phyloP scores from a whole-genome alignment of 805 yeast species.

The Lipomyces japonicus region DNA sequence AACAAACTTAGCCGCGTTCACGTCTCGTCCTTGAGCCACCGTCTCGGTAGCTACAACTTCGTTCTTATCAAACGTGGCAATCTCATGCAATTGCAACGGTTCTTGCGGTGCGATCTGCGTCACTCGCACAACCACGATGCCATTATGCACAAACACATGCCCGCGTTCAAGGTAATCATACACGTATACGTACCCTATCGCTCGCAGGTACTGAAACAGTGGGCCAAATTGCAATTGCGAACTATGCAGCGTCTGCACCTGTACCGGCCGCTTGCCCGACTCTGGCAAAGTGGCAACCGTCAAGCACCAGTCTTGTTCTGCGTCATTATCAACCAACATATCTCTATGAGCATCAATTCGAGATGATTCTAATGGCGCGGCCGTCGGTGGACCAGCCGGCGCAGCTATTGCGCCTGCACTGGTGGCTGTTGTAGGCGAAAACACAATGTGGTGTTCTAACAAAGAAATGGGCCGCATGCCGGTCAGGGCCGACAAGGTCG shows the following conservation, averaged over 20 bases:
- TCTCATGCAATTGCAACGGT: constrained; percentile 18
- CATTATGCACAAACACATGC: constrained; percentile 15
- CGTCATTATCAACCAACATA: not conserved
- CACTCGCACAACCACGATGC: constrained; percentile 13
- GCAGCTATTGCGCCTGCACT: constrained; percentile 1
- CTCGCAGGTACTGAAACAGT: constrained; percentile 18
- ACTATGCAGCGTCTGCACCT: constrained; percentile 15
- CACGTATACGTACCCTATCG: constrained; percentile 23
- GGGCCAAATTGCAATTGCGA: constrained; percentile 3
- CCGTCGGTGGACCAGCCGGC: constrained; percentile 2
- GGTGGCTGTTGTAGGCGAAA: constrained; percentile 33
- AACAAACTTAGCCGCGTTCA: constrained; percentile 11
- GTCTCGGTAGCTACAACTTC: constrained; percentile 16
- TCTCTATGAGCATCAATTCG: constrained; percentile 18
- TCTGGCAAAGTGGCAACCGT: constrained; percentile 40
- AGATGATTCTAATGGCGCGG: constrained; percentile 22
- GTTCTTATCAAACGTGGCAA: constrained; percentile 7
- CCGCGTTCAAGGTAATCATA: constrained; percentile 23
- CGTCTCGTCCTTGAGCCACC: constrained; percentile 15
- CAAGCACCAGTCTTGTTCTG: constrained; percentile 35
- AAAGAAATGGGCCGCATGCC: constrained; percentile 38
- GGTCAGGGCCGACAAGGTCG: constrained; percentile 38
- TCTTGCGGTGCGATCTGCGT: constrained; percentile 18
- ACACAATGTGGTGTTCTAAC: constrained; percentile 34
- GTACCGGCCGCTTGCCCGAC: constrained; percentile 36